phyloP scores from a whole-genome alignment of 2,329 filamentous ascomycete genomes.

The Cladosporium sp. region DNA sequence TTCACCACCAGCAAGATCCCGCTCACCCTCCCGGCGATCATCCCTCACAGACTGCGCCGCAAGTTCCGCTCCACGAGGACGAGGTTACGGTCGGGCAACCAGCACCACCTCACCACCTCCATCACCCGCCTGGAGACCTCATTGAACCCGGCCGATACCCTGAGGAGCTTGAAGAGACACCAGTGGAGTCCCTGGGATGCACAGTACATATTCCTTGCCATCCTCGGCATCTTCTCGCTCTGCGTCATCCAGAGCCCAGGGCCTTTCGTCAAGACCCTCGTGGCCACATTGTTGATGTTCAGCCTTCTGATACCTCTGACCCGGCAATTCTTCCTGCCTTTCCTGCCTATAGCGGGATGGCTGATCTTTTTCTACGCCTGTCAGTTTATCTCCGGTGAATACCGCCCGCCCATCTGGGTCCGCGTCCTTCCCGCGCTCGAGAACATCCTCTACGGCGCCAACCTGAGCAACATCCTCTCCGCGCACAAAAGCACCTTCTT shows the following conservation, averaged over 20 bases:
- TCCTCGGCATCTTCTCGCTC: slow-evolving; percentile 74
- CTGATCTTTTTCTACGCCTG: slow-evolving; percentile 87
- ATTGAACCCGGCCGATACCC: slow-evolving; percentile 70
- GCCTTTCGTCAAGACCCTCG: slow-evolving; percentile 68
- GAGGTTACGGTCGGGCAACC: slow-evolving; percentile 60
- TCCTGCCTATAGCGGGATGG: slow-evolving; percentile 78
- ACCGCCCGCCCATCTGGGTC: slow-evolving; percentile 90
- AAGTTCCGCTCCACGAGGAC: slow-evolving; percentile 56
- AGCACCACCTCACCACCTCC: slow-evolving; percentile 54
- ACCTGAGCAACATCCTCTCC: slow-evolving; percentile 90
- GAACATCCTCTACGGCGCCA: slow-evolving; percentile 93
- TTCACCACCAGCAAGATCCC: slow-evolving; percentile 39
- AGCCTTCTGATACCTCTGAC: slow-evolving; percentile 77
- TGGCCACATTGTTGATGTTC: slow-evolving; percentile 59
- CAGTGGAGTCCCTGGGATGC: slow-evolving; percentile 77
- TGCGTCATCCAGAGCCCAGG: slow-evolving; percentile 74
- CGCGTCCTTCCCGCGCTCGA: slow-evolving; percentile 89
- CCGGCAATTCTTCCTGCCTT: slow-evolving; percentile 84
- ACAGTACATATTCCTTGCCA: slow-evolving; percentile 71
- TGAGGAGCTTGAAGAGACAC: slow-evolving; percentile 68
- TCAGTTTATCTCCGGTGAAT: slow-evolving; percentile 83
- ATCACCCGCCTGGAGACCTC: slow-evolving; percentile 75
- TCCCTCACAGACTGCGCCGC: slow-evolving; percentile 61
- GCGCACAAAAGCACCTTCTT: slow-evolving; percentile 78
- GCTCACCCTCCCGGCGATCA: slow-evolving; percentile 45